These are phyloP conservation scores for Fusarium dimerum DNA, from an alignment of 2,329 filamentous ascomycete genomes.

Conservation along the genomic window DNA sequence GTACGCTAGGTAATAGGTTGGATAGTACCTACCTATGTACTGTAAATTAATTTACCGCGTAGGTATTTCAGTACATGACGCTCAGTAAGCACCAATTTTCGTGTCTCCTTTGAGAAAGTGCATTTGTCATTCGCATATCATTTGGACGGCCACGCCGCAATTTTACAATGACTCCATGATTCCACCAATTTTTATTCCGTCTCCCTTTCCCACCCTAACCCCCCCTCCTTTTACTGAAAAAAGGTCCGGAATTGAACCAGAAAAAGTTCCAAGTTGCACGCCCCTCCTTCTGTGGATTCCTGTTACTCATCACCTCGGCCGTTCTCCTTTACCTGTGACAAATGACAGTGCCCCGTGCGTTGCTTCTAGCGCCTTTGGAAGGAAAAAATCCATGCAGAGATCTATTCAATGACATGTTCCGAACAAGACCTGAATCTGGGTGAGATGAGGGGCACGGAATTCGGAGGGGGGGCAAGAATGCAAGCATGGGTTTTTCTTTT, in stretches of 20 bases:
- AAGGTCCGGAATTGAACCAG: no score
- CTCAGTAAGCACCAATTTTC: neutral
- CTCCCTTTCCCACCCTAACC: no score
- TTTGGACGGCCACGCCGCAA: neutral
- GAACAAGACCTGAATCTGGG: neutral
- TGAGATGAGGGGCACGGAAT: neutral
- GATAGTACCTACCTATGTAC: neutral
- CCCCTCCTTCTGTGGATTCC: neutral
- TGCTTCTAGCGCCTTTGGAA: neutral
- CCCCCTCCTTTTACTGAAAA: no score
- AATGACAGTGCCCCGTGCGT: conserved; percentile 5
- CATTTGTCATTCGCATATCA: neutral
- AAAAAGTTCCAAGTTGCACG: no score
- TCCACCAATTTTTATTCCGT: neutral
- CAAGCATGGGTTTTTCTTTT: neutral
- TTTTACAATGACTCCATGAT: neutral
- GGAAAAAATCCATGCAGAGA: neutral
- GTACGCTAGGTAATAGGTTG: neutral
- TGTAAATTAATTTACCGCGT: no score
- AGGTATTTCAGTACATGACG: neutral
- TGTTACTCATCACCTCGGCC: conserved; percentile 1
- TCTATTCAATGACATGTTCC: neutral
- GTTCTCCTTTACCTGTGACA: conserved; percentile 5
- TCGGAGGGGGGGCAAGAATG: no score
- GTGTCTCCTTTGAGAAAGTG: neutral